phyloP scores from a whole-genome alignment of 2,329 filamentous ascomycete species.

The Tolypocladium cylindrosporum region DNA sequence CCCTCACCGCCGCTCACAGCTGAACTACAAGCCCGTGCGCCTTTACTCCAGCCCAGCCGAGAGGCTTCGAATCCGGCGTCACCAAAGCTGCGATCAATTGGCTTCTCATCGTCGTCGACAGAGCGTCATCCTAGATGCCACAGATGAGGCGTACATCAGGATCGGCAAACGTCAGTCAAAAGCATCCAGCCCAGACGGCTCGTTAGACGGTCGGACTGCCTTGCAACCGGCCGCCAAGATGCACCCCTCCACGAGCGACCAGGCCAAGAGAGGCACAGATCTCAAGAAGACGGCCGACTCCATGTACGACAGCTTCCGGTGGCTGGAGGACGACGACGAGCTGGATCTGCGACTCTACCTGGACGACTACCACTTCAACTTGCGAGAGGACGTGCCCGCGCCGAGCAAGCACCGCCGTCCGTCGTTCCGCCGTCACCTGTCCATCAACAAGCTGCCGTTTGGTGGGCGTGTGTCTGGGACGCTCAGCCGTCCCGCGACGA shows the following conservation, averaged over 20 bases:
- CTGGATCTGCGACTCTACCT: constrained; percentile 57
- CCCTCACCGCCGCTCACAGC: constrained; percentile 2
- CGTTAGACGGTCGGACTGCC: neutral
- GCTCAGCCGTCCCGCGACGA: constrained; percentile 35
- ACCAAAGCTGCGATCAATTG: constrained; percentile 56
- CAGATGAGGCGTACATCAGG: constrained; percentile 16
- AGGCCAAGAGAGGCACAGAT: constrained; percentile 7
- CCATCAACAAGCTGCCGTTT: constrained; percentile 57
- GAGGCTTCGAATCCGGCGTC: constrained; percentile 47
- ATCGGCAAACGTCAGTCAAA: constrained; percentile 14
- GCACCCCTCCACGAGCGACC: constrained; percentile 11
- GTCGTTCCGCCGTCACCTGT: constrained; percentile 62
- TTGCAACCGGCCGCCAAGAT: constrained; percentile 10
- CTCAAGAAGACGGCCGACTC: constrained; percentile 33
- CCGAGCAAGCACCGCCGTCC: constrained; percentile 38
- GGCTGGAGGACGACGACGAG: constrained; percentile 64
- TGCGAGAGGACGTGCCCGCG: constrained; percentile 38
- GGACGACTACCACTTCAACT: constrained; percentile 60
- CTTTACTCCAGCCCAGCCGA: neutral
- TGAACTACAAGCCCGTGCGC: neutral
- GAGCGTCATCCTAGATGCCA: constrained; percentile 26
- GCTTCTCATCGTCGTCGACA: constrained; percentile 31
- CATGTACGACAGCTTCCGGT: constrained; percentile 59
- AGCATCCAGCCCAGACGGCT: constrained; percentile 1
- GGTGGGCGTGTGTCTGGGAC: constrained; percentile 40